A percentile compares a stretch with the other conserved stretches of the same genome.
Evolutionary conservation across 2,329 filamentous ascomycete species (phyloP).

Genomic region (Epichloe aotearoae): DNA sequence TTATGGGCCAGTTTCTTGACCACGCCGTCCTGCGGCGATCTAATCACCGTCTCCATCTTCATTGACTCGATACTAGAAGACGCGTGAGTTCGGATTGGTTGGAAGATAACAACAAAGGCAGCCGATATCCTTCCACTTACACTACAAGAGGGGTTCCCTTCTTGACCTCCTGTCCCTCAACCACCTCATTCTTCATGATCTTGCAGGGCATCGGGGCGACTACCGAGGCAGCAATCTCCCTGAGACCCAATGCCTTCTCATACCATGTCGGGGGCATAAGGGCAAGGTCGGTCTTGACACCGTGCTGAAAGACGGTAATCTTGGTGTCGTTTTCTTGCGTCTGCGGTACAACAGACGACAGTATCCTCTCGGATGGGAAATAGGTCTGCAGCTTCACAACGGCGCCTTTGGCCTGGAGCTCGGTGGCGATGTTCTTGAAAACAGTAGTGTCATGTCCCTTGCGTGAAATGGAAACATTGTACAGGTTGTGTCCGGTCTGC

Average conservation of each 20-base stretch:
- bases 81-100: not conserved
- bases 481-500: constrained; percentile 34
- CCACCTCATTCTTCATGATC: constrained; percentile 77
- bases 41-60: constrained; percentile 82
- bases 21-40: constrained; percentile 59
- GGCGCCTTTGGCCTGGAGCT: constrained; percentile 17
- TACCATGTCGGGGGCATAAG: constrained; percentile 62
- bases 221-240: constrained; percentile 70
- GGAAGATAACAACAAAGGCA: not conserved
- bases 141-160: constrained; percentile 84
- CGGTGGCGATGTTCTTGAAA: constrained; percentile 33
- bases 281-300: constrained; percentile 43
- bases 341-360: constrained; percentile 61
- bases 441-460: constrained; percentile 23
- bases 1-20: constrained; percentile 63
- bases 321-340: constrained; percentile 39
- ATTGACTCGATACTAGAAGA: constrained; percentile 59
- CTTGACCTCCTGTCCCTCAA: constrained; percentile 66
- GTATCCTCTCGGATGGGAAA: constrained; percentile 68
- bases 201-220: constrained; percentile 96
- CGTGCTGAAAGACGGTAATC: constrained; percentile 66
- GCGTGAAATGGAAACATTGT: constrained; percentile 31
- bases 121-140: constrained; percentile 27
- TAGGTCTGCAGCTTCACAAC: constrained; percentile 34
- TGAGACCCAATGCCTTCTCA: constrained; percentile 73